Percentiles rank a stretch among this genome's conserved stretches.
Evolutionary conservation across 257 asterid genomes (phyloP).

Genomic region (Ilex aquifolium): DNA sequence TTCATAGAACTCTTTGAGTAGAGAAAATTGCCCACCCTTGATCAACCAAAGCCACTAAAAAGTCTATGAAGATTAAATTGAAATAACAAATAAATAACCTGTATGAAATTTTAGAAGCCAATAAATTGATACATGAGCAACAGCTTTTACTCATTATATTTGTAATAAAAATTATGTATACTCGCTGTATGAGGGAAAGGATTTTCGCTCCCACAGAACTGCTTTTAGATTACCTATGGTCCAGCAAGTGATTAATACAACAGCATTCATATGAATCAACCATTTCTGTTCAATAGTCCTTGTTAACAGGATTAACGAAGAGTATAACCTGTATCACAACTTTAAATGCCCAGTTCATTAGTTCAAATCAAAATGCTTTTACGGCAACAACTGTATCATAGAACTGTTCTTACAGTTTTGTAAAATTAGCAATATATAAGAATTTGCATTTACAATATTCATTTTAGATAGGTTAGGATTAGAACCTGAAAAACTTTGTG

Average conservation of each 20-base stretch:
- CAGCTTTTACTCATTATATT: constrained; percentile 3
- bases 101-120: background rate
- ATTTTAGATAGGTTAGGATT: constrained; percentile 70
- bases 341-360: constrained; percentile 45
- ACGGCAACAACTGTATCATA: constrained; percentile 2
- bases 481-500: constrained; percentile 98
- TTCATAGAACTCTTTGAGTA: background rate
- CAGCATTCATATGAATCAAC: constrained; percentile 4
- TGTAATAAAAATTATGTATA: constrained; percentile 2
- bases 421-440: constrained; percentile 21
- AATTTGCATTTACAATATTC: constrained; percentile 25
- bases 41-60: background rate
- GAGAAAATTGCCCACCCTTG: background rate
- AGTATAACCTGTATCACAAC: constrained; percentile 54
- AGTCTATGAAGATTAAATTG: background rate
- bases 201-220: constrained; percentile 14
- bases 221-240: constrained; percentile 15
- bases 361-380: constrained; percentile 22
- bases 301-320: constrained; percentile 28
- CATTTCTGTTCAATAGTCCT: constrained; percentile 21
- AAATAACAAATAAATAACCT: background rate
- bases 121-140: background rate
- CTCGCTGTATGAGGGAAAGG: constrained; percentile 3
- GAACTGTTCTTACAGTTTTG: constrained; percentile 21
- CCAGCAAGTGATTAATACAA: constrained; percentile 17